Conservation (phyloP, 306 rosid species). For the cucumber (Cucumis sativus) region Cucumber_9930_V3 NC_026659.2:4014001-4014500, state of each 20-base stretch:
- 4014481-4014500: conserved; percentile 88
- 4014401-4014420: background rate
- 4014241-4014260: background rate
- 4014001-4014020: conserved; percentile 9
- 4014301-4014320: background rate
- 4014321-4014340: background rate
- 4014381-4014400: background rate
- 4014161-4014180: background rate
- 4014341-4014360: background rate
- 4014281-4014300: background rate
- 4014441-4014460: background rate
- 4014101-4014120: conserved; percentile 80
- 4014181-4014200: background rate
- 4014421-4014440: background rate
- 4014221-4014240: background rate
- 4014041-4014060: conserved; percentile 35
- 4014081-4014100: conserved; percentile 84
- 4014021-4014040: conserved; percentile 12
- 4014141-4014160: conserved; percentile 14
- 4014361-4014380: background rate
- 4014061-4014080: conserved; percentile 81
- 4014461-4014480: conserved; percentile 83
- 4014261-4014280: background rate
- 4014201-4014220: background rate
- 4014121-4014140: conserved; percentile 92